A percentile compares a stretch with the other conserved stretches of the same genome.
Evolutionary conservation across 78 protist species (phyloP).

Genomic region (slime mould (Dictyostelium discoideum)): DNA sequence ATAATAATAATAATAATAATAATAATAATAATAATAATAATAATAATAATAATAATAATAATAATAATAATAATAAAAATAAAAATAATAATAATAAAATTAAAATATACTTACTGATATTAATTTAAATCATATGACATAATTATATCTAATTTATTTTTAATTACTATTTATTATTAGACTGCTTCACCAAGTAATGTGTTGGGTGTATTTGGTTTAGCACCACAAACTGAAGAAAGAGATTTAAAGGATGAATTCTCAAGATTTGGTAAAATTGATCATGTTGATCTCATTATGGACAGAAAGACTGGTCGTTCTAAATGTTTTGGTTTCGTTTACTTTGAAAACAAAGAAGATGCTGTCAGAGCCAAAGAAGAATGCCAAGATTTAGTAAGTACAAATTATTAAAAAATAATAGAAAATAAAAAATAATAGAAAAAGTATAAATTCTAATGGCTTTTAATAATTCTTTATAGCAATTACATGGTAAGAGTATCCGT

Average conservation of each 20-base stretch:
- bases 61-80: no score
- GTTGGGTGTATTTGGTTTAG: slow-evolving; percentile 78
- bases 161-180: neutral
- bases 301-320: slow-evolving; percentile 71
- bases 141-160: neutral
- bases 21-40: no score
- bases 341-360: slow-evolving; percentile 58
- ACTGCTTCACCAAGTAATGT: slow-evolving; percentile 70
- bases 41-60: no score
- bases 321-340: slow-evolving; percentile 75
- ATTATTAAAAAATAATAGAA: neutral
- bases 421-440: neutral
- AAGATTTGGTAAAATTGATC: slow-evolving; percentile 58
- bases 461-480: neutral
- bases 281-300: slow-evolving; percentile 70
- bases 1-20: no score
- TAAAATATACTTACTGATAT: no score
- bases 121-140: neutral
- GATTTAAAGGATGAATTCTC: slow-evolving; percentile 44
- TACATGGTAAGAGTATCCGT: slow-evolving; percentile 55
- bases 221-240: slow-evolving; percentile 23
- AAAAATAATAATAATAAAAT: no score
- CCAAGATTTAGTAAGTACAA: slow-evolving; percentile 16
- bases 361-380: slow-evolving; percentile 56
- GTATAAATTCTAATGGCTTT: neutral